Conservation (phyloP, 352 stramenopile species). For the Pythium aphanidermatum region DNA sequence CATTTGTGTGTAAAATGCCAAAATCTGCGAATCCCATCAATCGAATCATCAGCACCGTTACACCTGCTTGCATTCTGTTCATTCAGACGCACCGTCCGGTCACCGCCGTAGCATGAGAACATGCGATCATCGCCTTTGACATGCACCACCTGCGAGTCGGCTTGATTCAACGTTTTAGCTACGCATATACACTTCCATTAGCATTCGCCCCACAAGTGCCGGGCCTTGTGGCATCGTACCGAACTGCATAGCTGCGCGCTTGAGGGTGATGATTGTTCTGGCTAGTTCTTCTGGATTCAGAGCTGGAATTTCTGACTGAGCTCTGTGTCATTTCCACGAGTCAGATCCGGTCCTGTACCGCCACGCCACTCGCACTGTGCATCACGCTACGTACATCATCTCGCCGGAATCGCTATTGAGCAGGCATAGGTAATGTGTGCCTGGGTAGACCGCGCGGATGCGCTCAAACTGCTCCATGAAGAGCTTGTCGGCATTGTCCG, state of each 20-base stretch:
- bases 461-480: conserved; percentile 78
- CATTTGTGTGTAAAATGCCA: conserved; percentile 87
- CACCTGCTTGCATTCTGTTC: not conserved
- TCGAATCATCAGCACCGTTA: too few relatives aligned
- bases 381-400: conserved; percentile 76
- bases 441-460: conserved; percentile 63
- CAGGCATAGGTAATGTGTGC: conserved; percentile 77
- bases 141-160: conserved; percentile 78
- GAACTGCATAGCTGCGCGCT: conserved; percentile 74
- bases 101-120: conserved; percentile 80
- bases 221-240: too few relatives aligned
- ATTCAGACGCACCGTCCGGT: conserved; percentile 42
- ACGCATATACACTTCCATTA: too few relatives aligned
- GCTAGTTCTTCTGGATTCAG: conserved; percentile 75
- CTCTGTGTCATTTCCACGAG: too few relatives aligned
- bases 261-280: conserved; percentile 72
- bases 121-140: conserved; percentile 78
- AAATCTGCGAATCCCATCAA: too few relatives aligned
- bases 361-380: too few relatives aligned
- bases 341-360: too few relatives aligned
- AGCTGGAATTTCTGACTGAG: conserved; percentile 57
- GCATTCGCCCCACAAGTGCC: too few relatives aligned
- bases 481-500: conserved; percentile 39
- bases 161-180: conserved; percentile 77
- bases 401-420: conserved; percentile 68